Evolutionary conservation across 371 early-diverging fungal genomes (phyloP), one percentile per base, ranked within the genome.

Genomic region (Funneliformis caledonium): DNA sequence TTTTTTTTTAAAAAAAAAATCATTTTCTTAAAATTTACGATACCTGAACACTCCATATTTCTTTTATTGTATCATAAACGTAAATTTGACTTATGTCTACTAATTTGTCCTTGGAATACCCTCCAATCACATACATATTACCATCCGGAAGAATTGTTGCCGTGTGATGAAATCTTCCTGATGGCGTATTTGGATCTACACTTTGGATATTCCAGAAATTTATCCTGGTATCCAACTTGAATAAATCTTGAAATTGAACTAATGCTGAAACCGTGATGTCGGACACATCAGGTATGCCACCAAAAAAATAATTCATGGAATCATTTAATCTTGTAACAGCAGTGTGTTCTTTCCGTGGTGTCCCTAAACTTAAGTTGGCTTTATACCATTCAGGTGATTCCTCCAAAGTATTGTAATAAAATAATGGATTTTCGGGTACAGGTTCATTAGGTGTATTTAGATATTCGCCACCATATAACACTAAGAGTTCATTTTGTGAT

Each of bases 111-210:
- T 47, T 62, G 19, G 33, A 56, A 42, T 61, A 62, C 26, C 77
- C 77, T n/a, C 77, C 77, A 16, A 76, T 76, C 8, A 76, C 26
- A 60, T 64, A 76, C 77, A 76, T 76, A 64, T 64, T 76, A 4
- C 77, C 77, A 64, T 76, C 77, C 0, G 42, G 2, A 37, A 76
- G 42, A n/a, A 76, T 59, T 6, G 77, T 76, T 19, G 77, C 60
- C 16, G 42, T 76, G 26, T 76, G 77, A 62, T 62, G 62, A 42
- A 43, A 59, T 62, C 77, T 76, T n/a, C 19, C 33, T 26, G 60
- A 31, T 10, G 77, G 77, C 7, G 56, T 37, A 31, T 37, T 37
- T 48, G 19, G 45, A 22, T 33, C 33, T 59, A 5, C 11, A 72
- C 8, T 1, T 33, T 26, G 19, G 16, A 33, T 16, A 37, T 19